Percentiles rank a stretch among this genome's conserved stretches.
Conservation (phyloP, 1,284 basidiomycete genomes). For the Ganoderma meredithae region DNA sequence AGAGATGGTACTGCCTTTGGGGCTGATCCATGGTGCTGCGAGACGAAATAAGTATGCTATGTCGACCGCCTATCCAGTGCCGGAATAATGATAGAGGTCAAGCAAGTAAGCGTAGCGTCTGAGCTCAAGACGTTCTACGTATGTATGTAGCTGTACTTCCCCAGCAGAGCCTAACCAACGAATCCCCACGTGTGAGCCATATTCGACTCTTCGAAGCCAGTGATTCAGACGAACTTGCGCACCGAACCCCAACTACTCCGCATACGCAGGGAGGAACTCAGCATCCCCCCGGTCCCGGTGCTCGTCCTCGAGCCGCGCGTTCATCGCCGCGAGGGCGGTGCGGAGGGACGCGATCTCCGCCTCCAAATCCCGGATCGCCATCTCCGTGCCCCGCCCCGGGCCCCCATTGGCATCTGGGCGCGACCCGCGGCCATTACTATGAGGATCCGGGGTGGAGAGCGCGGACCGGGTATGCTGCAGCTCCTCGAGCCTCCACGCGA, state of each 20-base stretch:
- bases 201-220: too few species aligned
- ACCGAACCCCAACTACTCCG: neutral
- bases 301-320: neutral
- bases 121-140: too few species aligned
- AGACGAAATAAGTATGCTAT: neutral
- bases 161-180: too few species aligned
- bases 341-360: neutral
- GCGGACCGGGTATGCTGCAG: neutral
- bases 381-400: neutral
- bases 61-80: too few species aligned
- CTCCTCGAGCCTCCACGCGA: neutral
- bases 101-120: too few species aligned
- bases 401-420: neutral
- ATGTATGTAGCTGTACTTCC: too few species aligned
- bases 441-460: neutral
- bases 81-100: too few species aligned
- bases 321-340: neutral
- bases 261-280: neutral
- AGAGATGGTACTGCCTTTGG: neutral
- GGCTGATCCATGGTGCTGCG: neutral
- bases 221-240: too few species aligned
- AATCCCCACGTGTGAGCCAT: too few species aligned
- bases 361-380: neutral
- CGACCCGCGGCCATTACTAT: too few species aligned
- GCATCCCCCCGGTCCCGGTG: neutral